Conservation (phyloP, 1,284 basidiomycete genomes). For the Cryptococcus wingfieldii region DNA sequence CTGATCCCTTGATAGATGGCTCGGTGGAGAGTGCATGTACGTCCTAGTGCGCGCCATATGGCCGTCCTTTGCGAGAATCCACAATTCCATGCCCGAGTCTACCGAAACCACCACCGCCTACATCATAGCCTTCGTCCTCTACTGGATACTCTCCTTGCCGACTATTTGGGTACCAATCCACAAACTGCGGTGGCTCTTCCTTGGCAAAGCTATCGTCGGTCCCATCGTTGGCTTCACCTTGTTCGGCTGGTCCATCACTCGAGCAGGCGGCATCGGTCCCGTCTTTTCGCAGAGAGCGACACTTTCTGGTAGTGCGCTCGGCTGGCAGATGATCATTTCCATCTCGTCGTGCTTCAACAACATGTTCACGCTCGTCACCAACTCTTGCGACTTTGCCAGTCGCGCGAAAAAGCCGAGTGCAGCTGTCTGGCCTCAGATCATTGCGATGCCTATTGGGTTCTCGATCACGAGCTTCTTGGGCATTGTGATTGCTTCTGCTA, state of each 20-base stretch:
- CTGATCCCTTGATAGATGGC: constrained; percentile 53
- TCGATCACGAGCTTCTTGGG: constrained; percentile 75
- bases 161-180: constrained; percentile 77
- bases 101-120: constrained; percentile 49
- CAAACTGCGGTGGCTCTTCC: constrained; percentile 76
- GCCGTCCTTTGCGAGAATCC: constrained; percentile 64
- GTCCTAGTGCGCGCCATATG: constrained; percentile 69
- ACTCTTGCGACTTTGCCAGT: constrained; percentile 69
- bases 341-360: constrained; percentile 60
- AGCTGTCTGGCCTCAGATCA: constrained; percentile 65
- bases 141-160: constrained; percentile 74
- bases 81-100: constrained; percentile 63
- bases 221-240: constrained; percentile 67
- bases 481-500: constrained; percentile 75
- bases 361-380: constrained; percentile 46
- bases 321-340: constrained; percentile 73
- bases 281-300: constrained; percentile 65
- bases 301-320: constrained; percentile 64
- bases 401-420: constrained; percentile 64
- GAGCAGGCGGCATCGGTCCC: constrained; percentile 74
- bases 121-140: constrained; percentile 73
- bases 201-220: constrained; percentile 66
- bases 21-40: constrained; percentile 64
- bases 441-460: constrained; percentile 71
- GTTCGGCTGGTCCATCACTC: constrained; percentile 74